Base-by-base conservation (phyloP, 2,329 filamentous ascomycete species). In the Aspergillus sp. region DNA sequence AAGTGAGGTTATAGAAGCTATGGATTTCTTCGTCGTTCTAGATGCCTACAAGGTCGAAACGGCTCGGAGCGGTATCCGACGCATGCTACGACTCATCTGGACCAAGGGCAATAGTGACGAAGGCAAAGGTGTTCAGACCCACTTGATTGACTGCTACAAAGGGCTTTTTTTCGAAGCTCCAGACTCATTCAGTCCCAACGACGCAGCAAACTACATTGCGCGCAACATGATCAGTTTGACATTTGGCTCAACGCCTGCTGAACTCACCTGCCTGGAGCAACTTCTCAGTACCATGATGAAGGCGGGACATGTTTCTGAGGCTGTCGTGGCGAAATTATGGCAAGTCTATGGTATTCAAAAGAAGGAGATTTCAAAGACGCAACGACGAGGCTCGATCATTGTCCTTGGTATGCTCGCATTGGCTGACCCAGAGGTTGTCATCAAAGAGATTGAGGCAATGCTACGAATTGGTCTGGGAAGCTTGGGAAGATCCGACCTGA, bases 31-130 rank as follows among this genome's bases (percentile, higher is more conserved):
- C 61, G 91, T 95, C 61, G 85, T 96, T 42, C 88, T 94, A 42
- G 92, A 99, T 69, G 93, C 92, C 5, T 97, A 97, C 79, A 94
- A 95, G 70, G 87, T 99, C 53, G 89, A 96, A 70, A 90, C 94
- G 60, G 91, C 95, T 66, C 92, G 95, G 70, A 76, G 87, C 36
- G 94, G 95, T 52, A 97, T 99, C 65, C 84, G 93, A 53, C 87
- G 91, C 52, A 99, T 99, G 94, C 80, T 99, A 57, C 87, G 93
- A 49, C 80, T 99, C 17, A 99, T 99, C 70, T 99, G 94, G 94
- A 99, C 94, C 58, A 99, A 99, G 75, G 93, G 94, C 62, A 99
- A 97, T 74, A 97, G 91, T 64, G 94, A 99, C 65, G 95, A 99
- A 78, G 94, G 95, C 64, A 99, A 97, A 75, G 94, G 94, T 51